Evolutionary conservation across 441 rosid species (phyloP), one percentile per base, ranked within the genome.

Genomic region (Mallotus japonicus): DNA sequence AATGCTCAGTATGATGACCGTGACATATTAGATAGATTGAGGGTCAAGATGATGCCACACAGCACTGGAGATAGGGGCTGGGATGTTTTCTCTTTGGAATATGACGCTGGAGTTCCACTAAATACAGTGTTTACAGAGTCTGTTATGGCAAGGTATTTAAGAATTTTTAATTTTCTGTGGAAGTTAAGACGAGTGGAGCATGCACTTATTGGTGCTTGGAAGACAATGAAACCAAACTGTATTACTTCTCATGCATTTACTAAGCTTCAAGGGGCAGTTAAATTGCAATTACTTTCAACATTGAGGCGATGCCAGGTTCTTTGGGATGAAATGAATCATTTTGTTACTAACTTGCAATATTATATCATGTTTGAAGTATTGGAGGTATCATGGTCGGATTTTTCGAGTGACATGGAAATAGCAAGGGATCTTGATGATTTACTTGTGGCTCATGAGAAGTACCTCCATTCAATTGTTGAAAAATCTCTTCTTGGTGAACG

Each of bases 191-290:
- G 93, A 63, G 97, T 94, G 47, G 99, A 94, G 84, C 99, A 94
- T 75, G 99, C 97, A 19, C 97, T 92, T 44, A 90, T 88, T 67
- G 94, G 97, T 76, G 87, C 94, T 61, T 92, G 99, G 97, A 95
- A 95, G 93, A 88, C 97, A 1, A 95, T 95, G 99, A 95, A 95
- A 80, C 99, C 99, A 66, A 95, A 95, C 74, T 90, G 96, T 75
- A 86, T 92, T 74, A 87, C 96, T 64, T 88, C 97, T 60, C 85
- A 86, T 78, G 87, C 94, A n/a, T 92, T 92, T 75, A 82, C 82
- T 44, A 91, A 91, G 84, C 85, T 91, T 80, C 96, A 91, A 77
- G 73, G 72, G 53, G 85, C 86, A 1, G 92, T 92, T 73, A 91
- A 87, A 79, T 67, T 84, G 73, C 95, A 87, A 79, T 80, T 95